Evolutionary conservation across 2,329 filamentous ascomycete genomes (phyloP), one percentile per base, ranked within the genome.

Genomic region (Penicillium sp.): DNA sequence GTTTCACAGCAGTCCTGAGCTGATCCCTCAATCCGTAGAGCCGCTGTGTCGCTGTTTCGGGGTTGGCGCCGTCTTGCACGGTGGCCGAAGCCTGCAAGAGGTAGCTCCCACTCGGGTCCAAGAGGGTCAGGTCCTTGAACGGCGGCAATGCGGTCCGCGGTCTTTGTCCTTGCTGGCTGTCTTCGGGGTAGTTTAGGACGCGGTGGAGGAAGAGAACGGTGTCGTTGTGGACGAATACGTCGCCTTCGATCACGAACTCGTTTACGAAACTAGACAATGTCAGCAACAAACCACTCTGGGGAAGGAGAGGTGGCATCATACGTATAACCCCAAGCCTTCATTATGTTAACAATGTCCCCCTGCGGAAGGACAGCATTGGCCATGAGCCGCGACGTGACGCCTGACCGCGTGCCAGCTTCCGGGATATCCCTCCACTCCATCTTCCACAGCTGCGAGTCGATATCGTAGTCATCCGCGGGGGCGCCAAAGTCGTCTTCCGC

Each of bases 21-120:
- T 77, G 74, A 55, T 80, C 77, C 63, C 80, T 81, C 61, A 86
- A 76, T 1, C 68, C 72, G 61, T 81, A 72, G 43, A 87, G 65
- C 65, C 86, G 82, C 58, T 78, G 74, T 24, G 79, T 79, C 0
- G 80, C 84, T 26, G 71, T 71, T 52, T 81, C 80, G 24, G 80
- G 76, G 52, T 82, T 82, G 50, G 76, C 75, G 18, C 76, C 75
- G 60, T 85, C 82, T 57, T 81, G 78, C 3, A 86, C 76, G 7
- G 79, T 79, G 40, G 86, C 77, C 3, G 77, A 79, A 3, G 82
- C 80, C 62, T 86, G 82, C 20, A 87, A 69, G 24, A 86, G 68
- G 63, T 84, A 86, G 45, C 76, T 76, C 21, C 82, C 82, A 52
- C 79, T 84, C 9, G 75, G 71, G 63, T 87, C 84, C 3, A 85